Base-by-base conservation (phyloP, 768 basidiomycete species). In the Naganishia randhawae region DNA sequence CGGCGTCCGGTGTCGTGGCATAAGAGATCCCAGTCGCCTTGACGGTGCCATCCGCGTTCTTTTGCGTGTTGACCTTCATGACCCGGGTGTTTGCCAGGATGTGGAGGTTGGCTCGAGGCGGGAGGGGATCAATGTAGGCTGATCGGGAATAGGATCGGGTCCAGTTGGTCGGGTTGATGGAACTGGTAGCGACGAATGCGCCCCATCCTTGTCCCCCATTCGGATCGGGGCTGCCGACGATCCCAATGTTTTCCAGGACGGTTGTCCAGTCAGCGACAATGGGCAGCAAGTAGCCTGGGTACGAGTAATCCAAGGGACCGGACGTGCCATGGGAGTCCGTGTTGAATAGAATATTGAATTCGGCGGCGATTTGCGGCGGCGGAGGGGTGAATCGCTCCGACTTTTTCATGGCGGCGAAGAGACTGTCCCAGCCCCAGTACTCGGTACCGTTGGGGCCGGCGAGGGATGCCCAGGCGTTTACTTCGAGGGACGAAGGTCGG, bases 61-160 rank as follows among this genome's bases (percentile, higher is more conserved):
- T 75, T 67, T 76, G 73, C 69, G 86, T 85, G 29, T 84, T 69
- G 45, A 86, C 78, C 27, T 84, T 82, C 1, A 87, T 85, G 64
- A 87, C 88, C 8, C 85, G 87, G 16, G 84, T 81, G 64, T 85
- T 84, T 10, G 85, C 80, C 27, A 89, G 81, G 69, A 90, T 84
- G 73, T 85, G 84, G 45, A 89, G 83, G 73, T 89, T 89, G 65
- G 82, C 66, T 50, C 87, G 84, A 25, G 85, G 83, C 0, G 87
- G 85, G 0, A 88, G 82, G 4, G 85, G 82, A 76, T 88, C 88
- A 76, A 87, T 85, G 81, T 88, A 88, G 3, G 82, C 84, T 0
- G 86, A 83, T 67, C 85, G 83, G n/a, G 87, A 82, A 78, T 88
- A 88, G 0, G 85, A 86, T 52, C 87, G 84, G 14, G 86, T 87